Evolutionary conservation across 805 yeast species (phyloP), one percentile per base, ranked within the genome.

Genomic region (Starmerella davenportii): DNA sequence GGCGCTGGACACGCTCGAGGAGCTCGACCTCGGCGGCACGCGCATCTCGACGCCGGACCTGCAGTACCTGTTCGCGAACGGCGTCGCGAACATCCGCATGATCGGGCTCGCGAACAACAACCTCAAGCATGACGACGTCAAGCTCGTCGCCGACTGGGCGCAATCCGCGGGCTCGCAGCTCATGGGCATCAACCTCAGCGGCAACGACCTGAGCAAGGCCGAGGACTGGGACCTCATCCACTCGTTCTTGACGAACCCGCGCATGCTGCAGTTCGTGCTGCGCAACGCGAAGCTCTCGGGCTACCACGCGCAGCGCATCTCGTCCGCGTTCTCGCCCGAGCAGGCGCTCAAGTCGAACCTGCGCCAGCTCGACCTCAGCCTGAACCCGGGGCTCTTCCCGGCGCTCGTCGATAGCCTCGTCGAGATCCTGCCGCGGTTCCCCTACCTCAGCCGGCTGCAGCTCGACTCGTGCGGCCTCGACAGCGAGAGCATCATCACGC

Each of bases 31-130:
- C 36, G 79, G 81, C 37, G 95, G 95, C 15, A 67, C 82, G 62
- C 59, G 79, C 60, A 66, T 61, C 74, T 39, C 53, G 2, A 37
- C 40, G 18, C 64, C 64, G 3, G 72, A 74, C 40, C 51, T 73
- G 19, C 66, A 62, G 4, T 59, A 63, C 1, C 78, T 84, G 50
- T 57, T 85, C 16, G 62, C 61, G 34, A 57, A 66, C 30, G 90
- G 79, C 1, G 67, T 76, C 11, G 51, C 64, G 35, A 53, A 64
- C 5, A 62, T 60, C 20, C 78, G 92, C 0, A 53, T 59, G 41
- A 67, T 79, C 43, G 93, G 94, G 1, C 59, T 82, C 33, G 93
- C 94, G 0, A 73, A 74, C 47, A 76, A 78, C 44, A 76, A 76
- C 19, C 58, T 85, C 15, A 58, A 68, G 0, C 59, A 63, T 2